Evolutionary conservation across 1,284 basidiomycete species (phyloP), one percentile per base, ranked within the genome.

Genomic region (Entoloma clypeatum): DNA sequence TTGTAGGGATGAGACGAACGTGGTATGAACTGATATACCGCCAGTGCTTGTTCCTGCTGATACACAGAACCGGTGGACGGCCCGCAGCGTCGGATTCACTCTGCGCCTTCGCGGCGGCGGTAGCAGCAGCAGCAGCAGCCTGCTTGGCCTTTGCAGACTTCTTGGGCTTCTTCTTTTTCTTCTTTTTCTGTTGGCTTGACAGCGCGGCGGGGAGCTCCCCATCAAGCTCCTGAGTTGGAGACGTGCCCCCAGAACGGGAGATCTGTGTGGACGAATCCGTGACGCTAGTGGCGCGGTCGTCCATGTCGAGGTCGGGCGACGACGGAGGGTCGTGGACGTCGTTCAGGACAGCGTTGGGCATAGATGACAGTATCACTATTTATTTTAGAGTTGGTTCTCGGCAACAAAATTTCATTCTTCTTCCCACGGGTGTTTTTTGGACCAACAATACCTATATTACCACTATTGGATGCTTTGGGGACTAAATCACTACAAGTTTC

Each of bases 1-100:
- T 22, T 41, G 27, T 38, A n/a, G 36, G 38, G 42, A 43, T 21
- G 17, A 33, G 27, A 79, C 81, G 44, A 64, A 89, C 86, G 62
- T 90, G 87, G 60, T 88, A 90, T 17, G 87, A 89, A 59, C 83
- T 86, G 62, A 90, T 89, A 54, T 90, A 89, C 21, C 80, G 75
- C 86, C 86, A 89, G 55, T 90, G 86, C 59, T 90, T 90, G 64
- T 89, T 88, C 51, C 86, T 77, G 65, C 83, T 86, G 52, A 89
- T 89, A 57, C 81, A 86, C 3, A 89, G 71, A 25, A 85, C 76
- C 2, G 79, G 70, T 11, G 76, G 76, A 17, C 63, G 62, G 30
- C 50, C 59, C 29, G 64, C 71, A 14, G 55, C 53, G 18, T 50
- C 48, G 25, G 40, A 39, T 16, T 53, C 61, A 21, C 50, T 41